phyloP scores from a whole-genome alignment of 371 early-diverging fungal species.

The Zopfochytrium polystomum region DNA sequence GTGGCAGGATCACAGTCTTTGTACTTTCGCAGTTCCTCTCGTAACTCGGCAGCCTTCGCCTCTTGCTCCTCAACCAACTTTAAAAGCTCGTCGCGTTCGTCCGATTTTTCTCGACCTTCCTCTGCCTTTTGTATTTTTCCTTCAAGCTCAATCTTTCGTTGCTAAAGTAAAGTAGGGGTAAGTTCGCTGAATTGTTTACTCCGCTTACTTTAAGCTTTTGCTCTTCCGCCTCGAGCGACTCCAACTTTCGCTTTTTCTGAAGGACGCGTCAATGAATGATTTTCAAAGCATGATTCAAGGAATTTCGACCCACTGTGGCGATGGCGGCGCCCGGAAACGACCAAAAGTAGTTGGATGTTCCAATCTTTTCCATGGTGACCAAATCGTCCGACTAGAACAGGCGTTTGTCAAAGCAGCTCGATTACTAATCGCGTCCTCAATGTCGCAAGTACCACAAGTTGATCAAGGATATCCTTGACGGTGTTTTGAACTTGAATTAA shows the following conservation, averaged over 20 bases:
- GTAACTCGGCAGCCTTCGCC: constrained; percentile 31
- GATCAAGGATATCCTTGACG: constrained; percentile 87
- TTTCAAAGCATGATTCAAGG: neutral
- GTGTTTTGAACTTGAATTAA: constrained; percentile 76
- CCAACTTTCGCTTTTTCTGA: constrained; percentile 17
- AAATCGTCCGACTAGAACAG: constrained; percentile 67
- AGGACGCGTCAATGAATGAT: constrained; percentile 11
- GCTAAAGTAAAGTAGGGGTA: constrained; percentile 7
- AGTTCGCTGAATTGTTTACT: neutral
- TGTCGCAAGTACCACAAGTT: constrained; percentile 58
- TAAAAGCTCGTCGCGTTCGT: constrained; percentile 53
- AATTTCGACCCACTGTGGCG: constrained; percentile 47
- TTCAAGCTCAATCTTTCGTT: constrained; percentile 26
- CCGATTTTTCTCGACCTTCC: constrained; percentile 53
- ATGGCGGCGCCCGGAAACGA: constrained; percentile 77
- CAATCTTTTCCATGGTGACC: constrained; percentile 89
- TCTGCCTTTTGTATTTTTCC: constrained; percentile 40
- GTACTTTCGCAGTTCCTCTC: constrained; percentile 60
- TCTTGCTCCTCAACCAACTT: constrained; percentile 51
- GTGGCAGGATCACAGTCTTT: constrained; percentile 74
- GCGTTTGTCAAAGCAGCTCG: neutral
- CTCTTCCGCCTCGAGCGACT: constrained; percentile 38
- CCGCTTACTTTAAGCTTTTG: constrained; percentile 46
- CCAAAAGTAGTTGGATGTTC: constrained; percentile 91
- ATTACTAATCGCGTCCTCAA: neutral